A percentile compares a stretch with the other conserved stretches of the same genome.
phyloP scores from a whole-genome alignment of 139 green algal species.

The Chlamydomonas incerta region DNA sequence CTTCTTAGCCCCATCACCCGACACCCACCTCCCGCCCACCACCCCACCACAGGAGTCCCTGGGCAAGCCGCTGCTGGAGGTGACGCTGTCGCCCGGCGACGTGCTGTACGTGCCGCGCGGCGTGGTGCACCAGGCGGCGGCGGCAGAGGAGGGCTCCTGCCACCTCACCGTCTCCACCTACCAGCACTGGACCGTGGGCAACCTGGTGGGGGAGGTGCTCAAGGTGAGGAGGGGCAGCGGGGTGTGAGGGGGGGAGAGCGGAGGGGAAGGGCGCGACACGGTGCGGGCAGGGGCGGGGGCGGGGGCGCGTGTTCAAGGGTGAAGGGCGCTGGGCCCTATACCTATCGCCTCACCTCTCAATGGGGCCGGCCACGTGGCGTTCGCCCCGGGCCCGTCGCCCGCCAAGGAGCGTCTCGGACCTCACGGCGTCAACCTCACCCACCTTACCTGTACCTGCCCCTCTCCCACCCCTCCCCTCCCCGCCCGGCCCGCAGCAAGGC shows the following conservation, averaged over 20 bases:
- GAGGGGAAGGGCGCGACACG: not conserved
- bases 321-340: conserved; percentile 36
- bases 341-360: too few relatives aligned
- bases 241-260: too few relatives aligned
- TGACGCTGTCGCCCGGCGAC: conserved; percentile 79
- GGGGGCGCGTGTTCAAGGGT: not conserved
- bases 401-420: too few relatives aligned
- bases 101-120: conserved; percentile 91
- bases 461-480: not conserved
- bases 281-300: not conserved
- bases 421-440: too few relatives aligned
- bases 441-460: not conserved
- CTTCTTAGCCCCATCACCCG: too few relatives aligned
- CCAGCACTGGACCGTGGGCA: conserved; percentile 69
- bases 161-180: conserved; percentile 86
- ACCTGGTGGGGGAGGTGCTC: conserved; percentile 49
- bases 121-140: conserved; percentile 77
- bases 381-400: too few relatives aligned
- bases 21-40: not conserved
- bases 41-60: conserved; percentile 43
- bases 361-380: not conserved
- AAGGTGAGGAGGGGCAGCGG: not conserved
- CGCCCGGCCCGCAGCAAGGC: too few relatives aligned
- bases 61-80: conserved; percentile 69
- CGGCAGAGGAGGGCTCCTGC: conserved; percentile 51